These are phyloP conservation scores for Populus nigra DNA, from an alignment of 345 rosid species.

Conservation along the genomic window DNA sequence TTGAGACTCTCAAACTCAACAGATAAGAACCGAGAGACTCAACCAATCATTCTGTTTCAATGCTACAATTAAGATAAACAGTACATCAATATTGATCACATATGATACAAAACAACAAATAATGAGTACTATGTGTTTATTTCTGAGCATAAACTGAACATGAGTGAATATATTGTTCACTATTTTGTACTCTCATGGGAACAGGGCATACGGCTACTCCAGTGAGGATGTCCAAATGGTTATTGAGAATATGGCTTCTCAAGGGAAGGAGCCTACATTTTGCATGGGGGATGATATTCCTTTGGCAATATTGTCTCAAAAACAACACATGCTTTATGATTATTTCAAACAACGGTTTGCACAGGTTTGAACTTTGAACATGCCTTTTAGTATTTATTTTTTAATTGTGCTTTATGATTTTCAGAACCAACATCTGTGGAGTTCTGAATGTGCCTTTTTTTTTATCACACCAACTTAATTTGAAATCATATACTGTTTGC, in stretches of 20 bases:
- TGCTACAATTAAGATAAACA: too few relatives aligned
- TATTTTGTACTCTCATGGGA: conserved; percentile 24
- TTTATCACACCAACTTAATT: not conserved
- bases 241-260: conserved; percentile 93
- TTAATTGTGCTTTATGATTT: not conserved
- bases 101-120: too few relatives aligned
- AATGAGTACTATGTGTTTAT: too few relatives aligned
- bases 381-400: conserved; percentile 6
- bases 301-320: conserved; percentile 79
- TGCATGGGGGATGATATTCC: conserved; percentile 98
- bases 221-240: conserved; percentile 99
- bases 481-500: not conserved
- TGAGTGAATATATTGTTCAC: not conserved
- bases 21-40: too few relatives aligned
- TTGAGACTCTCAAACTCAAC: not conserved
- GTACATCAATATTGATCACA: too few relatives aligned
- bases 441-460: not conserved
- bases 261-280: conserved; percentile 97
- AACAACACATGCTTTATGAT: conserved; percentile 89
- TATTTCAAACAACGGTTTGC: conserved; percentile 99
- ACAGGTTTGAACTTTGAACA: conserved; percentile 54
- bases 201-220: conserved; percentile 94
- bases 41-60: too few relatives aligned
- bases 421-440: not conserved
- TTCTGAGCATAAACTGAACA: too few relatives aligned